Evolutionary conservation across 129 eudicot genomes (phyloP), one percentile per base, ranked within the genome.

Genomic region (Pseudognaphalium luteoalbum): DNA sequence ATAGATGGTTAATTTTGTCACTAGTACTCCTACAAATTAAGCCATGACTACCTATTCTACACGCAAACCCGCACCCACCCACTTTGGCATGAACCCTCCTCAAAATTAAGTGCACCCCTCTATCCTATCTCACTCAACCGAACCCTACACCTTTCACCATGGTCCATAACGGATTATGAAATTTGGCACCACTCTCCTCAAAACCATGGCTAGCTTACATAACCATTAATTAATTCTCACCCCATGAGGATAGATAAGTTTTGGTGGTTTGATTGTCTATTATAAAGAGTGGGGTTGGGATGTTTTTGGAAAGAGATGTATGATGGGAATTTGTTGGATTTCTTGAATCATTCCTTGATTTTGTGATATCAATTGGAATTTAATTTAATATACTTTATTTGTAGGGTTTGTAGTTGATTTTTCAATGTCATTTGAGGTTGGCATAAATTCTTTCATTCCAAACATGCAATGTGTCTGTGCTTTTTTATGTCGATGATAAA

Each of bases 321-420:
- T 80, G 78, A 80, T 80, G 83, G 74, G 69, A 65, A 72, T 72
- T 7, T 66, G 74, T 72, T 72, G 83, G 78, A 54, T 72, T 72
- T 6, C 74, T 80, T 80, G 83, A 37, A 72, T 80, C 78, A 80
- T 73, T 80, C 74, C 73, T 72, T 80, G 65, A 66, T 29, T 29
- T 57, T 66, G 22, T 80, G 62, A 73, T 79, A 65, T 37, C 66
- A 17, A 80, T 72, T 72, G 68, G n/a, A 52, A 35, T 72, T 72
- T 44, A 44, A 44, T 44, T 4, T 35, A 21, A 21, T 71, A 25
- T 72, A 20, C 28, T 80, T 66, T 80, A 73, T 56, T 71, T 72
- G 83, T 79, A 79, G 78, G 73, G 74, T 66, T 72, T 71, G 59
- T 34, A 8, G 17, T 62, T 51, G 20, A 79, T 71, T 50, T 79